Base-by-base conservation (phyloP, 176 grass and related monocot species). In the Echinochloa phyllopogon region DNA sequence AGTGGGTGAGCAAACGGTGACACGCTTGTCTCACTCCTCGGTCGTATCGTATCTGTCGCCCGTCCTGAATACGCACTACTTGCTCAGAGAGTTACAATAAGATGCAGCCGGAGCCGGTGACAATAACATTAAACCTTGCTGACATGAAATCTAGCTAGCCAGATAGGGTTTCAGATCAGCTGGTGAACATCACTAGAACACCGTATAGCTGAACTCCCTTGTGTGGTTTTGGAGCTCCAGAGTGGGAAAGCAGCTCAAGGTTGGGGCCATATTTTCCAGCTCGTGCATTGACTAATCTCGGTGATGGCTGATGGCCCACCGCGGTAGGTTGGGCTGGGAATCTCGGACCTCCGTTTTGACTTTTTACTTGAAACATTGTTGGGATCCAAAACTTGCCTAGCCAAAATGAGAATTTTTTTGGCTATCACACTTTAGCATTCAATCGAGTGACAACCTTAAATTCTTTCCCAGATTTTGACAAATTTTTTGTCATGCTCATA, bases 281-380 rank as follows among this genome's bases (percentile, higher is more conserved):
- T 78, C 86, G 86, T 78, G 86, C 23, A 4, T 65, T 88, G 74
- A 88, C 86, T 41, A 29, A 36, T 42, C 41, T 17, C 63, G 29
- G 24, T 13, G 70, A 73, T 41, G 29, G 43, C 48, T 13, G 70
- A 73, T 41, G 29, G 43, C 48, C 77, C 33, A 80, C 48, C 6
- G 15, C 10, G 29, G n/a, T 58, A 67, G 60, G 41, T 80, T 3
- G 15, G 9, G 14, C 20, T 49, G 20, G 11, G 70, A 72, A 75
- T 87, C 62, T 42, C 57, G 5, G 49, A 76, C 17, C 55, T 38
- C 23, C 56, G 21, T n/a, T 78, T 83, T 24, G 80, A 74, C 68
- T 56, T 33, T 4, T 39, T 10, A 12, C 69, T 23, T 37, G 49
- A 49, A 33, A 33, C 29, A 33, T 33, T 10, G n/a, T n/a, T n/a